Conservation (phyloP, 805 yeast species). For the Yarrowia porcina region DNA sequence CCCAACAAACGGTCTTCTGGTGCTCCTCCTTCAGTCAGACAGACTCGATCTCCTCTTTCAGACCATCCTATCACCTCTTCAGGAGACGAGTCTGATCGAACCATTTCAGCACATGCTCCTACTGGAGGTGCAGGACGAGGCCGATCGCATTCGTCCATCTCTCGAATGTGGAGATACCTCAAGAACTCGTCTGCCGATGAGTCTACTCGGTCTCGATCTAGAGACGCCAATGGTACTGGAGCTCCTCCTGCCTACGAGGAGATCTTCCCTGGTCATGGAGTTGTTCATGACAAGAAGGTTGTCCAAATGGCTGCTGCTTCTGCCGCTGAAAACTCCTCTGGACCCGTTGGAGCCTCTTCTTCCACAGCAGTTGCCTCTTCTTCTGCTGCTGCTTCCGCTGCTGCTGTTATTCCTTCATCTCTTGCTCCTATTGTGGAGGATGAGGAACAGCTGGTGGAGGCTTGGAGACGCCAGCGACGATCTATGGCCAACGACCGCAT, state of each 20-base stretch:
- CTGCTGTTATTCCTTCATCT: background rate
- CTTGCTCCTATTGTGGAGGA: conserved; percentile 25
- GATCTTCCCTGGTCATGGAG: conserved; percentile 28
- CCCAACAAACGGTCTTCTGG: conserved; percentile 4
- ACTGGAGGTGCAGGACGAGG: background rate
- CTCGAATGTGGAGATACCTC: conserved; percentile 21
- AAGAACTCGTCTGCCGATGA: conserved; percentile 18
- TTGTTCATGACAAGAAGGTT: conserved; percentile 6
- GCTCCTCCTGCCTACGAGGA: conserved; percentile 35
- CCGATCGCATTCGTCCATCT: conserved; percentile 19
- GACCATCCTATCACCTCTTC: conserved; percentile 23
- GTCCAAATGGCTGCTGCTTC: conserved; percentile 5
- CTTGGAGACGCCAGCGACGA: conserved; percentile 43
- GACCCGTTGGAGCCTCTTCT: conserved; percentile 17
- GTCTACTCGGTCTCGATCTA: background rate
- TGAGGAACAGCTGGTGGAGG: conserved; percentile 32
- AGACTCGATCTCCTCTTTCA: background rate
- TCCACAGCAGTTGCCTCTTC: background rate
- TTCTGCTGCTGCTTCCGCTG: background rate
- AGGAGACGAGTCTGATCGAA: conserved; percentile 21
- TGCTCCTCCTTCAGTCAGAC: background rate
- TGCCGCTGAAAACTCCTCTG: conserved; percentile 19
- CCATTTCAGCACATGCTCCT: conserved; percentile 7
- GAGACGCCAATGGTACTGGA: conserved; percentile 20
- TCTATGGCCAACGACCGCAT: conserved; percentile 68